phyloP scores from a whole-genome alignment of 2,329 filamentous ascomycete genomes.

The Alternaria gaisen region DNA sequence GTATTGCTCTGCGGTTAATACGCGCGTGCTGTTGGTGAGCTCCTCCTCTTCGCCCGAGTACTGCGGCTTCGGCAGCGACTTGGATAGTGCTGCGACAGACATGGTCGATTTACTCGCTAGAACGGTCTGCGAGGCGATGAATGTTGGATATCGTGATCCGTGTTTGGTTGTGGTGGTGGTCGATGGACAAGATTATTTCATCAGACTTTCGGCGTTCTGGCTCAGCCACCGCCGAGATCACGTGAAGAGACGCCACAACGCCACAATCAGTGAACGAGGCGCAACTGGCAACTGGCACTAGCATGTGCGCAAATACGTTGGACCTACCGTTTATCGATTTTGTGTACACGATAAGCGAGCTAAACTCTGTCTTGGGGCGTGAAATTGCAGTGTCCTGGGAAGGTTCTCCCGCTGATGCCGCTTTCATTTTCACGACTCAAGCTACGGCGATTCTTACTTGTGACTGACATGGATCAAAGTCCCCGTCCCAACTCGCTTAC shows the following conservation, averaged over 20 bases:
- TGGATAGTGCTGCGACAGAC: conserved; percentile 70
- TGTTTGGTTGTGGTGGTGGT: conserved; percentile 8
- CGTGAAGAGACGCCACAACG: conserved; percentile 5
- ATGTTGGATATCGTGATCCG: conserved; percentile 2
- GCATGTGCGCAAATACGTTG: not conserved
- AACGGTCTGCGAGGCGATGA: conserved; percentile 4
- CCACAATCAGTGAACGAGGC: not conserved
- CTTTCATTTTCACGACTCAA: conserved; percentile 4
- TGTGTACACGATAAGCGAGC: not conserved
- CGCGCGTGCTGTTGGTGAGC: conserved; percentile 79
- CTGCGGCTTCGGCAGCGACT: conserved; percentile 85
- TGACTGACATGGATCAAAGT: not conserved
- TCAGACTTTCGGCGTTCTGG: conserved; percentile 6
- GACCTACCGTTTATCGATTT: not conserved
- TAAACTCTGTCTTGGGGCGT: not conserved
- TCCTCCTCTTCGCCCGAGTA: conserved; percentile 92
- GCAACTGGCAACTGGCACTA: not conserved
- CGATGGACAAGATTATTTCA: conserved; percentile 20
- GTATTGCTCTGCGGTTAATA: conserved; percentile 80
- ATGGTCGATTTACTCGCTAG: conserved; percentile 27
- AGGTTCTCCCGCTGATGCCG: not conserved
- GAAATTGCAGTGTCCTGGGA: not conserved
- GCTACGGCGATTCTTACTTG: not conserved
- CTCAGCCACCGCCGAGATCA: conserved; percentile 21
- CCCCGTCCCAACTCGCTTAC: conserved; percentile 7